Percentiles rank a stretch among this genome's conserved stretches.
These are phyloP conservation scores for Neonectria sp. DNA, from an alignment of 2,329 filamentous ascomycete genomes.

Conservation along the genomic window DNA sequence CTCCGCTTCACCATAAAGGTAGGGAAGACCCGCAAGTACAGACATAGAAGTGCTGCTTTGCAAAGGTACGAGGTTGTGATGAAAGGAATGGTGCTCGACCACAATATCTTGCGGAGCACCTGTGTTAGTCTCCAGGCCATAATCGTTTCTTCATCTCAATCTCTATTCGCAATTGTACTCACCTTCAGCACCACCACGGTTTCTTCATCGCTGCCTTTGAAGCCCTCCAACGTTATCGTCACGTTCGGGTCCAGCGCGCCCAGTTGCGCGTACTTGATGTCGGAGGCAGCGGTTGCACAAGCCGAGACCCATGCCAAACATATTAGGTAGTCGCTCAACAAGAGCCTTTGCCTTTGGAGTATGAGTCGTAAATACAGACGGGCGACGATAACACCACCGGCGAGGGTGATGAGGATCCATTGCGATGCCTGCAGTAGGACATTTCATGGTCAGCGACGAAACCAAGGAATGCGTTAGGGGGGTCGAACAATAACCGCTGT, in stretches of 20 bases:
- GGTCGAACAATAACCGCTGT: not conserved
- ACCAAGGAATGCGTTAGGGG: not conserved
- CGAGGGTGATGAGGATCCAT: conserved; percentile 29
- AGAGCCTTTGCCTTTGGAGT: conserved; percentile 26
- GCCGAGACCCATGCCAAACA: conserved; percentile 32
- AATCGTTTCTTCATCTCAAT: not conserved
- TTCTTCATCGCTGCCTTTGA: not conserved
- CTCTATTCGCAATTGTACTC: not conserved
- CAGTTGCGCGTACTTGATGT: conserved; percentile 2
- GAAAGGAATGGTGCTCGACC: conserved; percentile 27
- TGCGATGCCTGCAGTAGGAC: conserved; percentile 13
- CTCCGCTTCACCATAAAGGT: not conserved
- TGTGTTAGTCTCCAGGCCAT: accelerated
- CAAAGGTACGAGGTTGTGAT: conserved; percentile 39
- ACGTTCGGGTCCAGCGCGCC: conserved; percentile 32
- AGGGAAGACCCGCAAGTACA: conserved; percentile 29
- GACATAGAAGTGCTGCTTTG: conserved; percentile 34
- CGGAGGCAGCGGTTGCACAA: not conserved
- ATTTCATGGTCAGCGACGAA: not conserved
- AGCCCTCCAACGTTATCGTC: conserved; percentile 15
- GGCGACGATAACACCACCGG: conserved; percentile 25
- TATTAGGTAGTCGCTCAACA: conserved; percentile 33
- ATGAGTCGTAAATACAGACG: conserved; percentile 33
- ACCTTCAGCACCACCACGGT: conserved; percentile 31
- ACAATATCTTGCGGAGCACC: conserved; percentile 24